phyloP scores from a whole-genome alignment of 1,284 basidiomycete species.

The Ceratobasidium sp. region DNA sequence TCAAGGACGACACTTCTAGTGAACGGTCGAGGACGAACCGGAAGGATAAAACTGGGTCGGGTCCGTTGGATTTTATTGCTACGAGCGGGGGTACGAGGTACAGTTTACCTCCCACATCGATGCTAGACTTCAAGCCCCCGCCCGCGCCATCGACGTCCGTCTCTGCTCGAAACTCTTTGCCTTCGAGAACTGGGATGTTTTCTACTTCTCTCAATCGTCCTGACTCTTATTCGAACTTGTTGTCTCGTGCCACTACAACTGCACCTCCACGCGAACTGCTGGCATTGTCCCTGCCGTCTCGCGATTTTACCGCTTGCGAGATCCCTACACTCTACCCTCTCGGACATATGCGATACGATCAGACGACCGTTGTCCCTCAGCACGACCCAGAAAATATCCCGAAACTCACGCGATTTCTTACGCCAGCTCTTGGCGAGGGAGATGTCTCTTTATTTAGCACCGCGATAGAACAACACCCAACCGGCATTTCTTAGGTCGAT shows the following conservation, averaged over 20 bases:
- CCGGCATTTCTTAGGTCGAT: not conserved
- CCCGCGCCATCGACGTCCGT: not conserved
- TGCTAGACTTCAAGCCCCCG: slow-evolving; percentile 15
- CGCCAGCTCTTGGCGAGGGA: slow-evolving; percentile 11
- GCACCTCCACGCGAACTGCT: slow-evolving; percentile 3
- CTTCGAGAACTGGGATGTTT: not conserved
- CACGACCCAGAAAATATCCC: slow-evolving; percentile 41
- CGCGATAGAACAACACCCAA: slow-evolving; percentile 11
- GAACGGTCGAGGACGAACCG: not conserved
- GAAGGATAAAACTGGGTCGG: slow-evolving; percentile 21
- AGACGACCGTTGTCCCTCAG: slow-evolving; percentile 1
- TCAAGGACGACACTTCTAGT: not conserved
- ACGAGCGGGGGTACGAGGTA: not conserved
- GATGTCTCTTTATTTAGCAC: slow-evolving; percentile 4
- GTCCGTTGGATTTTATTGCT: slow-evolving; percentile 37
- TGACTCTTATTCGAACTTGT: slow-evolving; percentile 1
- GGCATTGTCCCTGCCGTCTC: not conserved
- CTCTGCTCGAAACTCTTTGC: not conserved
- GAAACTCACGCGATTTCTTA: slow-evolving; percentile 28
- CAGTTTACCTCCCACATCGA: not conserved
- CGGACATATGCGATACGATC: slow-evolving; percentile 30
- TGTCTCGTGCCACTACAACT: slow-evolving; percentile 21
- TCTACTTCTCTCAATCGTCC: slow-evolving; percentile 1
- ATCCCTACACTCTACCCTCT: slow-evolving; percentile 36
- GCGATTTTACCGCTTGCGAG: not conserved